A percentile compares a stretch with the other conserved stretches of the same genome.
phyloP scores from a whole-genome alignment of 805 yeast species.

The Kazachstania martiniae region DNA sequence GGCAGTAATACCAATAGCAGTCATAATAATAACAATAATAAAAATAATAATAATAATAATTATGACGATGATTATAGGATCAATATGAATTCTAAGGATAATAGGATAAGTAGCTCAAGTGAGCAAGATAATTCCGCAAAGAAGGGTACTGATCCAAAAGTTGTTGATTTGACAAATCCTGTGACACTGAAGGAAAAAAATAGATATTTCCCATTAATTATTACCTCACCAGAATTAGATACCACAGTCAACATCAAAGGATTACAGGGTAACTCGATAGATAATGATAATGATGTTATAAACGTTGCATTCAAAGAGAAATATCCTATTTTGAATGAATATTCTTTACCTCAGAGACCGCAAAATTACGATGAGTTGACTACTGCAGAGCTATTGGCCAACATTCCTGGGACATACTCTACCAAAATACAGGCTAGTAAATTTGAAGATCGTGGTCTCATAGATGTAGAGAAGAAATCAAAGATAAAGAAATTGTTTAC shows the following conservation, averaged over 20 bases:
- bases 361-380: too few species aligned
- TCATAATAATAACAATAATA: too few species aligned
- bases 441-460: too few species aligned
- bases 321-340: conserved; percentile 20
- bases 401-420: background rate
- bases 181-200: conserved; percentile 25
- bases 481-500: conserved; percentile 30
- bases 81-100: too few species aligned
- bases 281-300: background rate
- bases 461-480: background rate
- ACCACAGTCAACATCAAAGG: conserved; percentile 9
- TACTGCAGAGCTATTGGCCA: background rate
- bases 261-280: background rate
- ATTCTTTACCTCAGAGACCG: conserved; percentile 18
- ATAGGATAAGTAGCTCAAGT: too few species aligned
- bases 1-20: background rate
- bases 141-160: background rate
- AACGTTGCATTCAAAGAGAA: conserved; percentile 9
- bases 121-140: background rate
- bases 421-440: too few species aligned
- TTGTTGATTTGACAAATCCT: conserved; percentile 13
- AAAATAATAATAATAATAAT: background rate
- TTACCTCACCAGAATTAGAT: conserved; percentile 15
- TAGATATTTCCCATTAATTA: conserved; percentile 30
- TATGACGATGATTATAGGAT: too few species aligned